These are phyloP conservation scores for Sphagnum magellanicum DNA, from an alignment of 228 moss, liverwort and hornwort species.

Conservation along the genomic window DNA sequence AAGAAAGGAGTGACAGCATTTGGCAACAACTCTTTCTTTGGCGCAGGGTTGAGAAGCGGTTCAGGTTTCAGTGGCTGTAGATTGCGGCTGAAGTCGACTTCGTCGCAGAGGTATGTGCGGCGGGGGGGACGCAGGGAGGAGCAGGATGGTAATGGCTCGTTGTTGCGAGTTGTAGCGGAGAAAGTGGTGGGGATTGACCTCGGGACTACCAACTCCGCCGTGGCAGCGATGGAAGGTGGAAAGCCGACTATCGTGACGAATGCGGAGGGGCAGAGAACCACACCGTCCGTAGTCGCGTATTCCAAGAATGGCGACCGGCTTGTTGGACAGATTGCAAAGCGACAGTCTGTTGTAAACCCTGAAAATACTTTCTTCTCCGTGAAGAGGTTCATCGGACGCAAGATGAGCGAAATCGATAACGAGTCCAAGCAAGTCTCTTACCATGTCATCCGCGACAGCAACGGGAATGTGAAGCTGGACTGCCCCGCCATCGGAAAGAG, in stretches of 20 bases:
- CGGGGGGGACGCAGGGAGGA: conserved; percentile 1
- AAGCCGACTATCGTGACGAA: conserved; percentile 63
- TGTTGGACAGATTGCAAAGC: conserved; percentile 57
- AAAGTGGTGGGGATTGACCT: conserved; percentile 58
- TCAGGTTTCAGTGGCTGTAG: conserved; percentile 16
- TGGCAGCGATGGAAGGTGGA: conserved; percentile 61
- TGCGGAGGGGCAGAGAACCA: conserved; percentile 47
- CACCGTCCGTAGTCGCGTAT: conserved; percentile 50
- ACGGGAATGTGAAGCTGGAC: conserved; percentile 54
- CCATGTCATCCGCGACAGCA: conserved; percentile 40
- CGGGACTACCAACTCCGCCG: conserved; percentile 57
- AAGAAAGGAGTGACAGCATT: conserved; percentile 20
- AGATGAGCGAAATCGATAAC: conserved; percentile 45
- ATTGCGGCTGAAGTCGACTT: conserved; percentile 20
- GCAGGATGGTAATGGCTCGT: conserved; percentile 4
- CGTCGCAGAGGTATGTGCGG: conserved; percentile 6
- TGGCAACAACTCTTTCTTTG: conserved; percentile 37
- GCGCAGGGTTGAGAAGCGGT: conserved; percentile 23
- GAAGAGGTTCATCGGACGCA: conserved; percentile 57
- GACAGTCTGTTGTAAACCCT: conserved; percentile 52
- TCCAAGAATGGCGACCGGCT: conserved; percentile 50
- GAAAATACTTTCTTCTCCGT: conserved; percentile 54
- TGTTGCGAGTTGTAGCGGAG: conserved; percentile 50
- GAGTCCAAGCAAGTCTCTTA: conserved; percentile 61
- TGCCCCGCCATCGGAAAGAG: conserved; percentile 59